A percentile compares a stretch with the other conserved stretches of the same genome.
Evolutionary conservation across 2,329 filamentous ascomycete species (phyloP).

Genomic region (Ophiostoma triangulosporum): DNA sequence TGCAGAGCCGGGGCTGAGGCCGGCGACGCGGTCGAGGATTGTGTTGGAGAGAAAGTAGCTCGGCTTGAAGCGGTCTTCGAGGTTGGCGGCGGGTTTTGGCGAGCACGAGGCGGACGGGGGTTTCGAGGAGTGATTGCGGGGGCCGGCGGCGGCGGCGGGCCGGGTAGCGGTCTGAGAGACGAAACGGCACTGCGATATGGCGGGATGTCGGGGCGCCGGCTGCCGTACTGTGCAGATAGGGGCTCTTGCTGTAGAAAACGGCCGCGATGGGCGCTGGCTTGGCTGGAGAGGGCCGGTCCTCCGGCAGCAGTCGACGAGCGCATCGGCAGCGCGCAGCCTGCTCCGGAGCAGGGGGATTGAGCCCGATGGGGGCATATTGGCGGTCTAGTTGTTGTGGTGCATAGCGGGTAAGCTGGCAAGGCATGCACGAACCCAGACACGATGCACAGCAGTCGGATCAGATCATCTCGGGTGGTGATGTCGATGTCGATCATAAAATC

Average conservation of each 20-base stretch:
- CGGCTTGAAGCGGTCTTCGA: conserved; percentile 16
- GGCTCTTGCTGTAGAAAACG: background rate
- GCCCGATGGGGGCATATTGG: conserved; percentile 21
- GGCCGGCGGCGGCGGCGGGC: conserved; percentile 4
- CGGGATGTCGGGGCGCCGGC: background rate
- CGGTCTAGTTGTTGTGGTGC: background rate
- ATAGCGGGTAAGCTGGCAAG: background rate
- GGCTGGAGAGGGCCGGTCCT: background rate
- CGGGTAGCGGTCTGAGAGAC: conserved; percentile 3
- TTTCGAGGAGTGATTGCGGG: background rate
- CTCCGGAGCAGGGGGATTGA: conserved; percentile 23
- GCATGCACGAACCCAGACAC: no score
- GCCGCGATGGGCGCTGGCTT: background rate
- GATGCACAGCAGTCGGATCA: no score
- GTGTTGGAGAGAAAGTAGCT: conserved; percentile 24
- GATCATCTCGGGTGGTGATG: no score
- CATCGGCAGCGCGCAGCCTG: conserved; percentile 13
- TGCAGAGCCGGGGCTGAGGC: conserved; percentile 3
- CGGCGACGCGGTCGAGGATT: conserved; percentile 18
- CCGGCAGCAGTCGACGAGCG: background rate
- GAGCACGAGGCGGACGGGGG: background rate
- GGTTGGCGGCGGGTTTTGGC: background rate
- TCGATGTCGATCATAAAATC: no score
- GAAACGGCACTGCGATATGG: conserved; percentile 1
- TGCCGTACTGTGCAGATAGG: background rate